Evolutionary conservation across 768 basidiomycete species (phyloP), one percentile per base, ranked within the genome.

Genomic region (Gyrodon lividus): DNA sequence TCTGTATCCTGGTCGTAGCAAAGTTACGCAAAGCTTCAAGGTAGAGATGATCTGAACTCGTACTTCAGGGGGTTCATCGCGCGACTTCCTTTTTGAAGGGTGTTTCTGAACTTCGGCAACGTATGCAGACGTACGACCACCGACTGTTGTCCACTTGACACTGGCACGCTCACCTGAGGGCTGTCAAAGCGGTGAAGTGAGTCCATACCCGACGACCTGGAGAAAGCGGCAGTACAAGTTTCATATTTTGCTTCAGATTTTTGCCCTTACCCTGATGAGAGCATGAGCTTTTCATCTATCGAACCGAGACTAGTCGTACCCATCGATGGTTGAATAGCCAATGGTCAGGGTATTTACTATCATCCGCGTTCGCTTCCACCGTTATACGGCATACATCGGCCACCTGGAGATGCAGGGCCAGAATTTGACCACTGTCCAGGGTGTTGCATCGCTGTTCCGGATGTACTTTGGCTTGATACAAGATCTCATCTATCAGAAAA

Each of bases 51-150:
- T 14, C 6, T 17, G 26, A 37, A 37, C 33, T n/a, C 12, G 14
- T 48, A 59, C 52, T 16, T 33, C 17, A 6, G 22, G 23, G 22
- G 9, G 7, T 23, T 46, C 46, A n/a, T 47, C 30, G 22, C 24
- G 24, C 10, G 1, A 39, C 22, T 37, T 51, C 7, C 30, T 50
- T 23, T 50, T 55, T 24, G 47, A 17, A 23, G 69, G 51, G 14
- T 72, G 62, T 24, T 64, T 60, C 64, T 89, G 89, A 9, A 89
- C 69, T 66, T 89, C 81, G 12, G 64, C 61, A 7, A 90, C 82
- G 58, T 77, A 85, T 13, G 89, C 89, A 3, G 87, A 87, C 7
- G 89, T 90, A 14, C 88, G 76, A 3, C 89, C 87, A 16, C 86
- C 87, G 7, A 92, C 84, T 5, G 82, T 87, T 48, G 86, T 65